Percentiles rank a stretch among this genome's conserved stretches.
phyloP scores from a whole-genome alignment of 805 yeast species.

The Candida sithepensis region DNA sequence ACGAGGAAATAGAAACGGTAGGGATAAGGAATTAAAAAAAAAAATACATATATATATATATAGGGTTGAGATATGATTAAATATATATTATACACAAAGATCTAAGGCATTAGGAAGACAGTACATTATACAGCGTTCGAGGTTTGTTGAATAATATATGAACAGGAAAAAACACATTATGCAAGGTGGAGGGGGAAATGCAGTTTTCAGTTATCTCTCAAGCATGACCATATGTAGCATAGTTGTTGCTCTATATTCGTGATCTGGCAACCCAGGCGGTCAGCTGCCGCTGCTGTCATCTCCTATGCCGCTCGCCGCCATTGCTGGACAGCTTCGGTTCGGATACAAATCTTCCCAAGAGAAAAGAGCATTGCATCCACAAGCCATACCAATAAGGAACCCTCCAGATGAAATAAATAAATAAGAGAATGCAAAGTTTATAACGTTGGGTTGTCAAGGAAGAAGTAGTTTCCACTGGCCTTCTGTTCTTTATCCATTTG shows the following conservation, averaged over 20 bases:
- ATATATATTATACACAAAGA: background rate
- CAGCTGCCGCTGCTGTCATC: background rate
- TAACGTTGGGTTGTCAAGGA: slow-evolving; percentile 67
- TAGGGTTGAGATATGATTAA: background rate
- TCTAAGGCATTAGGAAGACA: background rate
- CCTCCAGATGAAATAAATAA: slow-evolving; percentile 6
- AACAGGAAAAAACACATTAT: background rate
- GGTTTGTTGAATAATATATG: background rate
- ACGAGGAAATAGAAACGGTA: background rate
- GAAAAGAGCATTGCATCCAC: too few species aligned
- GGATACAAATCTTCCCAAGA: too few species aligned
- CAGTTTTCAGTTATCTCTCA: background rate
- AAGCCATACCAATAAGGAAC: slow-evolving; percentile 1
- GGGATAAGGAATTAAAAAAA: too few species aligned
- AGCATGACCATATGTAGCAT: background rate
- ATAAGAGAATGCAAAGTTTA: slow-evolving; percentile 10
- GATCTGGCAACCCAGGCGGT: background rate
- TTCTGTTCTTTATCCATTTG: slow-evolving; percentile 99
- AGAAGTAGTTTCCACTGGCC: slow-evolving; percentile 87
- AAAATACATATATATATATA: too few species aligned
- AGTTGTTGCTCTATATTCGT: background rate
- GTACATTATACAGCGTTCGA: background rate
- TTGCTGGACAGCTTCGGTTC: too few species aligned
- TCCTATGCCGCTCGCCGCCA: too few species aligned
- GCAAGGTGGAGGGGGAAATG: background rate